These are phyloP conservation scores for Quercus mongolica DNA, from an alignment of 306 rosid genomes.

Conservation along the genomic window DNA sequence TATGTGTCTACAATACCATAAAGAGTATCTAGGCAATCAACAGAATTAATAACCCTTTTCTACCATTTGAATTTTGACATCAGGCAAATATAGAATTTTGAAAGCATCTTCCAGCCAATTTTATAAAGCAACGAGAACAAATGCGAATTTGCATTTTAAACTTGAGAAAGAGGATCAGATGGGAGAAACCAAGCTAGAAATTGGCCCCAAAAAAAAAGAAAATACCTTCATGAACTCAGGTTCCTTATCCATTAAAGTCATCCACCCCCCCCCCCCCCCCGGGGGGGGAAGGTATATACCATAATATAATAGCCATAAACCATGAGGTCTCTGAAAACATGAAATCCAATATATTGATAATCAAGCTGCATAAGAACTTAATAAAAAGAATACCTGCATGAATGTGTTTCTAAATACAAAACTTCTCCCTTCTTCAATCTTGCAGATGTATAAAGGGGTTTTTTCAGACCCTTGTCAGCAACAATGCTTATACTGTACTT, in stretches of 20 bases:
- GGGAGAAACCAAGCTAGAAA: not conserved
- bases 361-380: constrained; percentile 20
- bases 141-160: not conserved
- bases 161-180: not conserved
- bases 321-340: not conserved
- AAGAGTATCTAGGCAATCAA: not conserved
- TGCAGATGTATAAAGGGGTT: constrained; percentile 82
- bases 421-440: constrained; percentile 98
- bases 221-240: not conserved
- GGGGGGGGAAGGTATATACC: not conserved
- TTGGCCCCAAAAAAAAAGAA: not conserved
- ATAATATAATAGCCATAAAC: not conserved
- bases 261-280: too few species aligned
- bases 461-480: constrained; percentile 96
- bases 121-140: not conserved
- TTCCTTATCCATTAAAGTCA: constrained; percentile 10
- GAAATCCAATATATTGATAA: not conserved
- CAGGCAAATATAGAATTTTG: not conserved
- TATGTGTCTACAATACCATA: not conserved
- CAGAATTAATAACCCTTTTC: not conserved
- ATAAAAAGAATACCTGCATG: constrained; percentile 55
- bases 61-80: not conserved
- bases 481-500: constrained; percentile 96
- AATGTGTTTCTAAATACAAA: constrained; percentile 83
- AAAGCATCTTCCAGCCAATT: not conserved